Base-by-base conservation (phyloP, 1,284 basidiomycete genomes). In the Pseudozyma hubeiensis region DNA sequence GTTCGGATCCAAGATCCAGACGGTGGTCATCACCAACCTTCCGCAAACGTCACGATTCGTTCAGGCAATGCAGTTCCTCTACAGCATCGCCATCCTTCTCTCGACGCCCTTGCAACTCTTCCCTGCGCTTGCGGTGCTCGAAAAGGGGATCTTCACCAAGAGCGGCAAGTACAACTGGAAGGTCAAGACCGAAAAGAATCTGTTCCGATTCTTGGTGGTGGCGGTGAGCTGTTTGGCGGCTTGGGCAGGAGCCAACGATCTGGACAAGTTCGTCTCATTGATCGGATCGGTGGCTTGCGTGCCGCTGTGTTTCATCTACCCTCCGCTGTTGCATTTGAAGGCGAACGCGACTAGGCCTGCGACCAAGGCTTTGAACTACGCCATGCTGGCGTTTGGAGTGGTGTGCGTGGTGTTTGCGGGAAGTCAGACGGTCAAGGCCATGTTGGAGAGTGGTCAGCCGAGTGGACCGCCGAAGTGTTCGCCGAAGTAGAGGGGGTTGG, bases 231-330 rank as follows among this genome's bases (percentile, higher is more conserved):
- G 91, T 1, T 83, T 88, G 24, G 86, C 97, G 64, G 92, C 92
- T 61, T 95, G 91, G 90, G 86, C 88, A 7, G 96, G 96, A 14
- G 94, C 94, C 19, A 88, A 87, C 45, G 94, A 97, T 85, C 86
- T 99, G 55, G 97, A 99, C 87, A 98, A 98, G 86, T 98, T 98
- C 84, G 96, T 99, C 14, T 90, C 93, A 14, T 89, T 99, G 76
- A 89, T 99, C 63, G 96, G 96, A 19, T 92, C 92, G 78, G 93
- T 97, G 80, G 95, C 95, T 59, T 98, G 94, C 82, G 91, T 97
- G 7, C 95, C 96, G 7, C 87, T 98, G 57, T 97, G 94, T 85
- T 97, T 84, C 84, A 91, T 95, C 51, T 97, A 97, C 82, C 95
- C 94, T 5, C 91, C 95, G 2, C 90, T 99, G 90, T 87, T 99